Percentiles rank a stretch among this genome's conserved stretches.
These are phyloP conservation scores for Ogataea sp. DNA, from an alignment of 805 yeast species.

Conservation along the genomic window DNA sequence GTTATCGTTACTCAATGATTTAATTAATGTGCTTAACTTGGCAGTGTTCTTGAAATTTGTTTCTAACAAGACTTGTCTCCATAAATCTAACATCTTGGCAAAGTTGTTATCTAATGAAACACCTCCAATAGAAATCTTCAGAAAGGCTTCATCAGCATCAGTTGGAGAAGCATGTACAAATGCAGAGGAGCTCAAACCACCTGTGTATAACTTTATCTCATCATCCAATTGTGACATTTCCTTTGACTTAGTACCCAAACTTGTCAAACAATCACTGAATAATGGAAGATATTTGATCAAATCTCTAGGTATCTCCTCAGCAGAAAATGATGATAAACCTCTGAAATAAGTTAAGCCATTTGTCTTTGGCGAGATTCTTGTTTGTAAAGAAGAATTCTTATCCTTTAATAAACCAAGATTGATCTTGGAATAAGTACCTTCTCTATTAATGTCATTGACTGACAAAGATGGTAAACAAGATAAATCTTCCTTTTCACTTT, in stretches of 20 bases:
- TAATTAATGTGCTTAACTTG: constrained; percentile 66
- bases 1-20: constrained; percentile 68
- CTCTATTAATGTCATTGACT: constrained; percentile 61
- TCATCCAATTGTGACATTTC: constrained; percentile 79
- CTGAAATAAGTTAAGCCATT: constrained; percentile 77
- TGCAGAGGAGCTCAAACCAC: constrained; percentile 67
- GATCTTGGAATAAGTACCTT: constrained; percentile 33
- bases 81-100: constrained; percentile 50
- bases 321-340: constrained; percentile 52
- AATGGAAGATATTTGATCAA: constrained; percentile 66
- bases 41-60: constrained; percentile 62
- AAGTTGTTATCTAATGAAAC: constrained; percentile 63
- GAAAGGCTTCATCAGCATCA: constrained; percentile 35
- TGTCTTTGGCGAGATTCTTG: constrained; percentile 33
- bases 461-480: constrained; percentile 74
- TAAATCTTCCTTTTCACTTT: constrained; percentile 62
- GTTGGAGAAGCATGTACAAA: constrained; percentile 49
- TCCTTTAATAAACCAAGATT: constrained; percentile 19
- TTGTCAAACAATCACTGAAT: constrained; percentile 72
- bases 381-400: constrained; percentile 15
- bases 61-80: constrained; percentile 58
- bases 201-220: constrained; percentile 72
- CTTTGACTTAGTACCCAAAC: constrained; percentile 70
- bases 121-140: constrained; percentile 56
- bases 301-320: constrained; percentile 44